These are phyloP conservation scores for Canavalia ensiformis DNA, from an alignment of 306 rosid genomes.

Conservation along the genomic window DNA sequence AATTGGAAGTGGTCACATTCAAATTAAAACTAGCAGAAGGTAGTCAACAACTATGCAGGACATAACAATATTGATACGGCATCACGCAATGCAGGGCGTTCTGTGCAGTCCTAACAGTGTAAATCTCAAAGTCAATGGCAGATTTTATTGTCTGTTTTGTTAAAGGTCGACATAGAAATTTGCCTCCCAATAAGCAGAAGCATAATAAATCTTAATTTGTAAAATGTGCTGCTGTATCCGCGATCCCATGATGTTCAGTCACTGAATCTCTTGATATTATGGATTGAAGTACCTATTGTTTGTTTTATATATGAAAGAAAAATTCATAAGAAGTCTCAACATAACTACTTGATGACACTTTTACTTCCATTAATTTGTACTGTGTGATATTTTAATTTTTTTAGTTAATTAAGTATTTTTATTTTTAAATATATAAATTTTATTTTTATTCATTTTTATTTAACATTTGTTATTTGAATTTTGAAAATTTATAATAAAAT, in stretches of 20 bases:
- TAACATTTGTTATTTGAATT: no score
- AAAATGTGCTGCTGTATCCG: neutral
- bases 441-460: no score
- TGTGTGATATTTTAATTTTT: no score
- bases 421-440: no score
- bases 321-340: neutral
- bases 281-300: neutral
- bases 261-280: constrained; percentile 1
- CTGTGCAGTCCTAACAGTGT: neutral
- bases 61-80: neutral
- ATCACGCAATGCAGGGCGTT: neutral
- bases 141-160: neutral
- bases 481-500: no score
- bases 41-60: neutral
- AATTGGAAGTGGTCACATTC: neutral
- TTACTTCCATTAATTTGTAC: no score
- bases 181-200: neutral
- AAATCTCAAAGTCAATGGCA: neutral
- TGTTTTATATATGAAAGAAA: neutral
- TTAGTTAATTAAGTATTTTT: no score
- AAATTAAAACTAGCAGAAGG: neutral
- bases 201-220: neutral
- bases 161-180: neutral
- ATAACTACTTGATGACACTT: neutral
- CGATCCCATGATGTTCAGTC: neutral